These are phyloP conservation scores for Penicillium ochrochloron DNA, from an alignment of 495 filamentous ascomycete genomes.

Conservation along the genomic window DNA sequence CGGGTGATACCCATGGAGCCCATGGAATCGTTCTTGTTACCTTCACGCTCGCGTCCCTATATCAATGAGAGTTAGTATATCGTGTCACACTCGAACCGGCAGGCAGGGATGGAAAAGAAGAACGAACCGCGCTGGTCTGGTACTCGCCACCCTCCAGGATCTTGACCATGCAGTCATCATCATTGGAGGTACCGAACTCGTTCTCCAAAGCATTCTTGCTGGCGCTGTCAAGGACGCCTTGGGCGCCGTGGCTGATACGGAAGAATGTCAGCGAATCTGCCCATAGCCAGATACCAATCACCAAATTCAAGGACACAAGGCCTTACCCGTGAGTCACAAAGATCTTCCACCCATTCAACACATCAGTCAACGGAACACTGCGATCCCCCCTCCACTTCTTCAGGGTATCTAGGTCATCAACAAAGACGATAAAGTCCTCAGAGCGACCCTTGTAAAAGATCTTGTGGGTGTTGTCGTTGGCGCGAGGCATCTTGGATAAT, in stretches of 20 bases:
- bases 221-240: slow-evolving; percentile 77
- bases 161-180: slow-evolving; percentile 76
- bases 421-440: slow-evolving; percentile 91
- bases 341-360: slow-evolving; percentile 88
- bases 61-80: slow-evolving; percentile 22
- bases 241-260: slow-evolving; percentile 75
- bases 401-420: slow-evolving; percentile 72
- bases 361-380: slow-evolving; percentile 76
- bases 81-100: neutral
- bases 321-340: slow-evolving; percentile 89
- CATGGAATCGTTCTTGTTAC: slow-evolving; percentile 39
- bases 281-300: neutral
- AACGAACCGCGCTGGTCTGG: slow-evolving; percentile 69
- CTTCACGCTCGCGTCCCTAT: slow-evolving; percentile 41
- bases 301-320: neutral
- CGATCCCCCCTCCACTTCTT: slow-evolving; percentile 85
- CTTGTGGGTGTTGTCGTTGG: slow-evolving; percentile 74
- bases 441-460: slow-evolving; percentile 87
- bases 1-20: slow-evolving; percentile 26
- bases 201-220: slow-evolving; percentile 74
- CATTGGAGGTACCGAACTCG: slow-evolving; percentile 81
- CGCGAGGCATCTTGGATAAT: slow-evolving; percentile 71
- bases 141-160: slow-evolving; percentile 78
- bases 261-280: neutral
- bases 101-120: slow-evolving; percentile 1